These are phyloP conservation scores for Malus hybrid DNA, from an alignment of 331 rosid species.

Conservation along the genomic window DNA sequence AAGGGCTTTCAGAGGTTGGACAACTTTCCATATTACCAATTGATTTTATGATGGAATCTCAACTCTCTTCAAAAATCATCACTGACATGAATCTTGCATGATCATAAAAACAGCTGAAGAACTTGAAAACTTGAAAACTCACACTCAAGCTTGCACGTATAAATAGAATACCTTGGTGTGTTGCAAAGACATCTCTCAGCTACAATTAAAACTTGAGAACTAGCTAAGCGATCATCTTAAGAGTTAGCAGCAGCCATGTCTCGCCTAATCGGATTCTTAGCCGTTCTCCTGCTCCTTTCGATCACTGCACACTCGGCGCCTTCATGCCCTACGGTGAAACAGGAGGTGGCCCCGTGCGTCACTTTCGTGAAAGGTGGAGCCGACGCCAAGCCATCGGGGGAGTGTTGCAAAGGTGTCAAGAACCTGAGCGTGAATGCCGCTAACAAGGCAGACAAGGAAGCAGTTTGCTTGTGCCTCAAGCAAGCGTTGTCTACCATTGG, in stretches of 20 bases:
- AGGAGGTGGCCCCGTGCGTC: background rate
- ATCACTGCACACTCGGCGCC: background rate
- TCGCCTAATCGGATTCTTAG: conserved; percentile 2
- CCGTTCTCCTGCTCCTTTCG: conserved; percentile 2
- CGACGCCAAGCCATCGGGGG: background rate
- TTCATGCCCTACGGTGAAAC: background rate
- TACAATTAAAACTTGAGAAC: background rate
- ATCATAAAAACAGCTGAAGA: background rate
- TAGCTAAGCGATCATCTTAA: background rate
- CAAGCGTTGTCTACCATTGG: background rate
- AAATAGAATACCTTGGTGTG: background rate
- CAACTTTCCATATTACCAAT: no score
- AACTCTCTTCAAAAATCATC: background rate
- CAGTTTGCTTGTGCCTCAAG: conserved; percentile 9
- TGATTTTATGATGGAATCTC: no score
- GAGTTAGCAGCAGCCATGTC: background rate
- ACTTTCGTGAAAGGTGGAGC: background rate
- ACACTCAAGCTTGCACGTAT: background rate
- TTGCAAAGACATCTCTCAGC: background rate
- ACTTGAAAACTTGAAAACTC: background rate
- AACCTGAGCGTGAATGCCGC: background rate
- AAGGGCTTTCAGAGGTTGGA: no score
- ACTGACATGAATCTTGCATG: conserved; percentile 19
- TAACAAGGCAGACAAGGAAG: conserved; percentile 4
- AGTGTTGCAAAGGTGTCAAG: conserved; percentile 16